Base-by-base conservation (phyloP, 352 stramenopile species). In the Globisporangium acanthophoron region DNA sequence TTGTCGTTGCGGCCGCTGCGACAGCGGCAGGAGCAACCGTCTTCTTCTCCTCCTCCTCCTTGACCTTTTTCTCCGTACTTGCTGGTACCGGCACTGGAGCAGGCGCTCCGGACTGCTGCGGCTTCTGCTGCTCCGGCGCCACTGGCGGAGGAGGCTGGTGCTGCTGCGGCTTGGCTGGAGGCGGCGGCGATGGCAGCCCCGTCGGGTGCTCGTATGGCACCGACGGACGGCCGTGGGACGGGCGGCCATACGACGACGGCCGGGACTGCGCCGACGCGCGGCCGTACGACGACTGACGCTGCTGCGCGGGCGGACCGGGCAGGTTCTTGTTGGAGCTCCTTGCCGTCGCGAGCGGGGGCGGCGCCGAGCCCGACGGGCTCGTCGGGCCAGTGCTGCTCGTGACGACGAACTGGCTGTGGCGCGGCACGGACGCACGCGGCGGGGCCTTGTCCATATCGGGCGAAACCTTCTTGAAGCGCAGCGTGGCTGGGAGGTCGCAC, bases 391-490 rank as follows among this genome's bases (percentile, higher is more conserved):
- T 66, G 39, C 67, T 71, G 50, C 68, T 88, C 5, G 79, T 90
- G 61, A 92, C 84, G 27, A 87, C 68, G 59, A 86, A 87, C 7
- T 78, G 80, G 66, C 79, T 89, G 52, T 80, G 71, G 2, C 79
- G 69, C 13, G 78, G 78, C 51, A 81, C 56, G 0, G 76, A 61
- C 3, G 72, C 67, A 13, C 58, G 58, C 39, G 58, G 43, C 13
- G 76, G 66, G 35, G 59, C 31, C 18, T 69, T 62, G 52, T 86
- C 71, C 41, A 70, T 66, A 27, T 85, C 78, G 7, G 78, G 77
- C 15, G 81, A 89, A 6, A 90, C 57, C 52, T 92, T 92, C 69
- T 89, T 92, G 62, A 94, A 90, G n/a, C 82, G 81, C 53, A 94
- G 70, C 55, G 85, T 94, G 31, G 85, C 85, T 6, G 85, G 85